Base-by-base conservation (phyloP, 768 basidiomycete species). In the Vararia minispora region DNA sequence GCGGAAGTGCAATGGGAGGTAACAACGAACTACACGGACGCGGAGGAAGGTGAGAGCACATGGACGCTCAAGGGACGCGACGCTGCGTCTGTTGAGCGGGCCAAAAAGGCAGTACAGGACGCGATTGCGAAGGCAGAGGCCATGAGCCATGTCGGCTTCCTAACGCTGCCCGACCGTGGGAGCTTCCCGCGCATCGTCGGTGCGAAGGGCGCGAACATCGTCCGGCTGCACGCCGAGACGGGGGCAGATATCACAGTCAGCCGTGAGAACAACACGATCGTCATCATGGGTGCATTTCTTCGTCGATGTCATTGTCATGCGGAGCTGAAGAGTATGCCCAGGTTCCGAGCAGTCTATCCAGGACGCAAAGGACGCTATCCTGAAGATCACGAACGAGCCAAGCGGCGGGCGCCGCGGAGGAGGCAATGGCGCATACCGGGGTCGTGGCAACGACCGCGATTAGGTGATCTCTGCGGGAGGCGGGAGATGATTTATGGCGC, bases 151-250 rank as follows among this genome's bases (percentile, higher is more conserved):
- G 76, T 86, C 47, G 90, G 86, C 7, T 89, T 84, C 70, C 68
- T 94, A 40, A 90, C 82, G 7, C 66, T 94, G 28, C 63, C 76
- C 28, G 83, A 90, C 55, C 78, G 89, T 45, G 74, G 80, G 25
- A 71, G 72, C 24, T 97, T 97, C 76, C 91, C 92, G 11, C 71
- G 88, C 48, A 92, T 97, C 49, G 89, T 97, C 45, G 92, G 92
- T 27, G 63, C 81, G 9, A 94, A 92, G 62, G 91, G 91, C 37
- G 66, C 88, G 20, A 97, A 89, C 50, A 85, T 97, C 35, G 71
- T 82, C 37, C 82, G 91, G 34, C 71, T 97, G 37, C 77, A 91
- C 39, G 72, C 72, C 36, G 89, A 90, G 60, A 94, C 85, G 37
- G 86, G 88, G 28, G 84, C 91, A 39, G 89, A 94, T 54, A 90